Percentiles rank a stretch among this genome's conserved stretches.
Conservation (phyloP, 495 filamentous ascomycete species). For the Tuber magnatum region DNA sequence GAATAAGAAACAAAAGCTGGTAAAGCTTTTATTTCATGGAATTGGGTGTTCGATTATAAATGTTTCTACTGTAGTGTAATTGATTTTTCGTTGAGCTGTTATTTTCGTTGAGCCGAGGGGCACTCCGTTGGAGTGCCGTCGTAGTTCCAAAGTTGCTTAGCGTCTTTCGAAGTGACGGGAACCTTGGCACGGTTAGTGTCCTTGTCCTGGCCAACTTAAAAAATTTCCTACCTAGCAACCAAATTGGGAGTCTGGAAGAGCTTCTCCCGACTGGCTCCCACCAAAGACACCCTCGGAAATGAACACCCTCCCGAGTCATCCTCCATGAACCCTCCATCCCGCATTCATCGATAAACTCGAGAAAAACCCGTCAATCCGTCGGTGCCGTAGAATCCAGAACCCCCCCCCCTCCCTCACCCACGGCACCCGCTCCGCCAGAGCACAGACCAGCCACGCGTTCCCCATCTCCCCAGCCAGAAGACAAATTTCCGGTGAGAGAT, state of each 20-base stretch:
- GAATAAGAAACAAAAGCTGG: too few species aligned
- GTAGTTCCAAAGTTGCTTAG: too few species aligned
- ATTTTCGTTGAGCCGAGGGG: too few species aligned
- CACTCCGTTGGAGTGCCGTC: too few species aligned
- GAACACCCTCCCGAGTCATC: neutral
- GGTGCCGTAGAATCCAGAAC: neutral
- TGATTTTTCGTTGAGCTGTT: too few species aligned
- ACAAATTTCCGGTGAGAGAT: too few species aligned
- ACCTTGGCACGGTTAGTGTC: too few species aligned
- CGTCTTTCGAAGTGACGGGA: too few species aligned
- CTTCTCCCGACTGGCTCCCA: neutral
- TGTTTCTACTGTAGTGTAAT: too few species aligned
- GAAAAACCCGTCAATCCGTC: neutral
- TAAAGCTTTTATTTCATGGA: too few species aligned
- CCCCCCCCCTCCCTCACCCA: neutral
- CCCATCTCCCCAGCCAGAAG: neutral
- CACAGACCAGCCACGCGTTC: neutral
- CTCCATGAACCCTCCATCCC: neutral
- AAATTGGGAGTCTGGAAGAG: too few species aligned
- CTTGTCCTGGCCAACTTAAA: neutral
- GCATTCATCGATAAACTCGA: neutral
- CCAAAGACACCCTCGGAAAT: neutral
- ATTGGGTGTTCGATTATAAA: too few species aligned
- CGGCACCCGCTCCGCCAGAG: neutral
- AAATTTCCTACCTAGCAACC: neutral